phyloP scores from a whole-genome alignment of 2,329 filamentous ascomycete genomes.

The Samsoniella hepiali region DNA sequence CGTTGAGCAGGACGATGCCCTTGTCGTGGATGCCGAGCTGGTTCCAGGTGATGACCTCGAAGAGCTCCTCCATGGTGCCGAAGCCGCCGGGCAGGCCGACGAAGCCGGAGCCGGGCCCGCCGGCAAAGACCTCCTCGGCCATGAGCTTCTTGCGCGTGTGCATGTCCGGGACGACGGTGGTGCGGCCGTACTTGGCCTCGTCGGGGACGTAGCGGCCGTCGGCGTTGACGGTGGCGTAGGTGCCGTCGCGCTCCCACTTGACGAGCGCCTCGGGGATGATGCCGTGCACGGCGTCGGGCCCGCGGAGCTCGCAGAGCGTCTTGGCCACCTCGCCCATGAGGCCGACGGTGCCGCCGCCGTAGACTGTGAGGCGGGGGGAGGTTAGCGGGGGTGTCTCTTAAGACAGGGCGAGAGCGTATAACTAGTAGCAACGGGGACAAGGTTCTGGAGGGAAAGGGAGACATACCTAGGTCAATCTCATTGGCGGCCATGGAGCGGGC shows the following conservation, averaged over 20 bases:
- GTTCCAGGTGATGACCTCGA: slow-evolving; percentile 91
- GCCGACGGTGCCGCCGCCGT: slow-evolving; percentile 90
- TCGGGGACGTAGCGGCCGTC: slow-evolving; percentile 59
- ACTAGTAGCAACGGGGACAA: too few species aligned
- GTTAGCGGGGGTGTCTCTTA: slow-evolving; percentile 12
- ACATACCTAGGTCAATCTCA: slow-evolving; percentile 70
- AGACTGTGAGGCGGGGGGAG: slow-evolving; percentile 52
- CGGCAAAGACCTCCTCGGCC: slow-evolving; percentile 80
- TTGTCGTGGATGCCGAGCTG: slow-evolving; percentile 86
- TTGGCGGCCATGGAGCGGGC: slow-evolving; percentile 70
- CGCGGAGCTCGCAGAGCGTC: slow-evolving; percentile 78
- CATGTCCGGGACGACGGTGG: slow-evolving; percentile 92
- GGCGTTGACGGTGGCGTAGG: slow-evolving; percentile 44
- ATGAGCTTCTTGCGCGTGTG: slow-evolving; percentile 93
- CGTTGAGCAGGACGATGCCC: slow-evolving; percentile 78
- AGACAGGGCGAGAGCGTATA: background rate
- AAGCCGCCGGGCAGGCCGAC: slow-evolving; percentile 86
- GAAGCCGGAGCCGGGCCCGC: slow-evolving; percentile 82
- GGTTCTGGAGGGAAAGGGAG: slow-evolving; percentile 12
- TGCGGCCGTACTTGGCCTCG: slow-evolving; percentile 68
- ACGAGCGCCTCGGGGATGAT: slow-evolving; percentile 88
- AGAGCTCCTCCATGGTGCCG: slow-evolving; percentile 93
- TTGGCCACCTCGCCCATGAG: slow-evolving; percentile 93
- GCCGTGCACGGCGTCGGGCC: slow-evolving; percentile 80
- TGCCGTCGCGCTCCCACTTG: slow-evolving; percentile 67